A percentile compares a stretch with the other conserved stretches of the same genome.
Conservation (phyloP, 2,329 filamentous ascomycete species). For the Fusarium anthophilum region DNA sequence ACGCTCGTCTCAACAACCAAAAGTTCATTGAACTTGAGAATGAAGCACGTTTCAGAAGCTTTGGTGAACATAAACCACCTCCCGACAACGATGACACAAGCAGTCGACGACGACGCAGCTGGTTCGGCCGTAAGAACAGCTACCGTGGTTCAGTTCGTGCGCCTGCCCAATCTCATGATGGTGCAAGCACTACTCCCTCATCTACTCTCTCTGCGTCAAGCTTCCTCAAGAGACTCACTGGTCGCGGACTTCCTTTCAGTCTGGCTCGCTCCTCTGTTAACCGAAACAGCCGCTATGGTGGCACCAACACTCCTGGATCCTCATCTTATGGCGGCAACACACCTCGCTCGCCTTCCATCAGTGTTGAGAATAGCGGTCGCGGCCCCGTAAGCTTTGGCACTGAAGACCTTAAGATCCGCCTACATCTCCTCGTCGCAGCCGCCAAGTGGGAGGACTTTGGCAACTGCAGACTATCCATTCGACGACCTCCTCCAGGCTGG, state of each 20-base stretch:
- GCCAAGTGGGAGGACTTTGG: conserved; percentile 94
- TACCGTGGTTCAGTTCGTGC: conserved; percentile 71
- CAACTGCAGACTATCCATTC: conserved; percentile 82
- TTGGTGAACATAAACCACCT: conserved; percentile 64
- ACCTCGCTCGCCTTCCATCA: conserved; percentile 67
- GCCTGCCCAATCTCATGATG: conserved; percentile 75
- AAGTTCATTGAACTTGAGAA: conserved; percentile 79
- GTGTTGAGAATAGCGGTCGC: conserved; percentile 60
- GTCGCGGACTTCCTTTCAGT: conserved; percentile 78
- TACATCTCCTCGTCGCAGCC: conserved; percentile 80
- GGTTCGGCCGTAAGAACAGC: conserved; percentile 72
- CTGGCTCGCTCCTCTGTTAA: conserved; percentile 81
- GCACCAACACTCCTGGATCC: conserved; percentile 68
- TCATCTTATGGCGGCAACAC: conserved; percentile 61
- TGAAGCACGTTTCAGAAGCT: conserved; percentile 77
- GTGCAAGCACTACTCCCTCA: conserved; percentile 70
- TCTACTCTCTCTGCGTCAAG: conserved; percentile 76
- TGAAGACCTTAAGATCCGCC: conserved; percentile 80
- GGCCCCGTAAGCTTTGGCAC: conserved; percentile 70
- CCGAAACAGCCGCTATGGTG: conserved; percentile 61
- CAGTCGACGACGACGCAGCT: conserved; percentile 61
- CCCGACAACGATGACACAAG: conserved; percentile 60
- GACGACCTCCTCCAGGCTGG: conserved; percentile 73
- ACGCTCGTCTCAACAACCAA: conserved; percentile 89
- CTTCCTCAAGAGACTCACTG: conserved; percentile 81